Conservation (phyloP, 2,329 filamentous ascomycete genomes). For the Thelonectria discophora region DNA sequence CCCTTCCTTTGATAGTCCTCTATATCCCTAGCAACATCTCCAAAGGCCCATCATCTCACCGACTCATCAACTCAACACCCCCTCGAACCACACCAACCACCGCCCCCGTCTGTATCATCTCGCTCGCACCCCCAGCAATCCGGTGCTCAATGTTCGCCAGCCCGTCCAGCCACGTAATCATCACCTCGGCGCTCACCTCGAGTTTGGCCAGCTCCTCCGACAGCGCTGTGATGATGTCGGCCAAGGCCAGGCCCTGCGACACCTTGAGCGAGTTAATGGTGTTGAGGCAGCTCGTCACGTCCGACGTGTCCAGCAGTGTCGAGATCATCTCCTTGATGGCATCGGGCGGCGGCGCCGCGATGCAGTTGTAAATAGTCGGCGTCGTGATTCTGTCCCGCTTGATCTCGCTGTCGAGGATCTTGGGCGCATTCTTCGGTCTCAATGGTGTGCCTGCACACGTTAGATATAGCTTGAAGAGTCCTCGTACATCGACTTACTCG, state of each 20-base stretch:
- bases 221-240: conserved; percentile 89
- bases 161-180: conserved; percentile 91
- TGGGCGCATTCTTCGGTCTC: conserved; percentile 66
- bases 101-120: conserved; percentile 90
- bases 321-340: conserved; percentile 86
- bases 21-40: no score
- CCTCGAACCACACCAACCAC: conserved; percentile 88
- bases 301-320: conserved; percentile 82
- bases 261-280: conserved; percentile 90
- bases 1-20: no score
- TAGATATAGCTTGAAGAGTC: conserved; percentile 20
- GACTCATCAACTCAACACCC: conserved; percentile 77
- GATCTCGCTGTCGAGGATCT: conserved; percentile 69
- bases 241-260: conserved; percentile 85
- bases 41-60: conserved; percentile 30
- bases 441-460: conserved; percentile 69
- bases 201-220: conserved; percentile 83
- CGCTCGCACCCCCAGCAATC: conserved; percentile 85
- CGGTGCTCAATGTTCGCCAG: conserved; percentile 93
- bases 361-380: conserved; percentile 96
- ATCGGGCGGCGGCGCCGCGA: conserved; percentile 90
- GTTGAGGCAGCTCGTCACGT: conserved; percentile 88
- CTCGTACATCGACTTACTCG: no score
- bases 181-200: conserved; percentile 85
- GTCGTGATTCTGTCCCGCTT: conserved; percentile 83